Evolutionary conservation across 202 grass and related monocot species (phyloP).

Genomic region (Schoenoplectus tabernaemontani): DNA sequence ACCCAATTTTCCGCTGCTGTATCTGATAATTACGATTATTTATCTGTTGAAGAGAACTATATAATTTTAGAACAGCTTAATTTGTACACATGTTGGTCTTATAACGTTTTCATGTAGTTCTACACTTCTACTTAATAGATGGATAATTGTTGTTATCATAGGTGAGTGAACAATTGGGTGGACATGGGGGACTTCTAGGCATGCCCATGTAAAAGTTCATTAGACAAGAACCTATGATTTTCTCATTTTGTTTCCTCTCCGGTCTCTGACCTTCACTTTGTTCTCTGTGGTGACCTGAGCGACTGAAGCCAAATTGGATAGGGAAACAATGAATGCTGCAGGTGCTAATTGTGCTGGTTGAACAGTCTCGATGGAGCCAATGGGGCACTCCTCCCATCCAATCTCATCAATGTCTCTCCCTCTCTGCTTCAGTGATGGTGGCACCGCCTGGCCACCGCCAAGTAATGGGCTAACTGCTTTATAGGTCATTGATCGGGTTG

Average conservation of each 20-base stretch:
- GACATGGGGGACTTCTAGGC: neutral
- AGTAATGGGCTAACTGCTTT: conserved; percentile 1
- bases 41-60: neutral
- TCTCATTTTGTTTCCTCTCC: neutral
- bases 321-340: neutral
- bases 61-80: neutral
- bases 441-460: conserved; percentile 1
- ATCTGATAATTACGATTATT: neutral
- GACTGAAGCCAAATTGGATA: neutral
- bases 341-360: conserved; percentile 10
- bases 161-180: neutral
- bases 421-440: conserved; percentile 27
- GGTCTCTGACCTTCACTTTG: neutral
- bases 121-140: neutral
- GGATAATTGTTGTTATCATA: neutral
- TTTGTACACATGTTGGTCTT: neutral
- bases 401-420: conserved; percentile 35
- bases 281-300: neutral
- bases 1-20: neutral
- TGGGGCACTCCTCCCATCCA: conserved; percentile 52
- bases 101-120: neutral
- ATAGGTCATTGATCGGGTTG: conserved; percentile 36
- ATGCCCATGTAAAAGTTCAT: neutral
- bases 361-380: conserved; percentile 42
- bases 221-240: neutral